Evolutionary conservation across 768 basidiomycete species (phyloP).

Genomic region (Multifurca ochricompacta): DNA sequence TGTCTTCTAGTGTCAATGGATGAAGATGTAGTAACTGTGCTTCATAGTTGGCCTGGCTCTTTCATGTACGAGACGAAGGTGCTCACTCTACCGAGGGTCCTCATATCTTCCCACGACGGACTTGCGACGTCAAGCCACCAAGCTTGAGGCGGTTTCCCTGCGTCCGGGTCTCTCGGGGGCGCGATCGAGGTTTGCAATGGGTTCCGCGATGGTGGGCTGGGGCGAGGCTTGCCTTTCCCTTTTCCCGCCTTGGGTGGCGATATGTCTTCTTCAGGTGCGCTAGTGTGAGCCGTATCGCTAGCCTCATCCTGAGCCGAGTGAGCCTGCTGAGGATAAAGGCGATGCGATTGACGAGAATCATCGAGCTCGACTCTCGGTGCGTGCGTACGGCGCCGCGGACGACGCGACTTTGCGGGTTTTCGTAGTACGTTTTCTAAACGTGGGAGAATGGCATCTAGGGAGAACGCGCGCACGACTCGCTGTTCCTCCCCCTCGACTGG

Average conservation of each 20-base stretch:
- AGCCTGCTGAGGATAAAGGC: not conserved
- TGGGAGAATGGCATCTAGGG: slow-evolving; percentile 15
- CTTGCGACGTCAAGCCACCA: slow-evolving; percentile 93
- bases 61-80: not conserved
- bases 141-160: slow-evolving; percentile 36
- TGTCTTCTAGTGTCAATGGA: slow-evolving; percentile 89
- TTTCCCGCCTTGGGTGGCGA: slow-evolving; percentile 29
- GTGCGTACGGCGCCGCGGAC: slow-evolving; percentile 11
- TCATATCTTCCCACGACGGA: slow-evolving; percentile 83
- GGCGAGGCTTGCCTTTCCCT: slow-evolving; percentile 38
- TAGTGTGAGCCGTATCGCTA: not conserved
- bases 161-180: slow-evolving; percentile 10
- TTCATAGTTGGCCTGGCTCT: not conserved
- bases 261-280: not conserved
- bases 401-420: slow-evolving; percentile 17
- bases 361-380: slow-evolving; percentile 1
- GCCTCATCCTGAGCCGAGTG: not conserved
- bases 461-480: slow-evolving; percentile 19
- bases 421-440: slow-evolving; percentile 19
- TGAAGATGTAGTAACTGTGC: slow-evolving; percentile 75
- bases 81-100: slow-evolving; percentile 71
- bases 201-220: not conserved
- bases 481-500: slow-evolving; percentile 7
- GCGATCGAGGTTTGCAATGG: not conserved
- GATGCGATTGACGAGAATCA: not conserved